A percentile compares a stretch with the other conserved stretches of the same genome.
Conservation (phyloP, 148 eudicot genomes). For the Limonium bicolor region DNA sequence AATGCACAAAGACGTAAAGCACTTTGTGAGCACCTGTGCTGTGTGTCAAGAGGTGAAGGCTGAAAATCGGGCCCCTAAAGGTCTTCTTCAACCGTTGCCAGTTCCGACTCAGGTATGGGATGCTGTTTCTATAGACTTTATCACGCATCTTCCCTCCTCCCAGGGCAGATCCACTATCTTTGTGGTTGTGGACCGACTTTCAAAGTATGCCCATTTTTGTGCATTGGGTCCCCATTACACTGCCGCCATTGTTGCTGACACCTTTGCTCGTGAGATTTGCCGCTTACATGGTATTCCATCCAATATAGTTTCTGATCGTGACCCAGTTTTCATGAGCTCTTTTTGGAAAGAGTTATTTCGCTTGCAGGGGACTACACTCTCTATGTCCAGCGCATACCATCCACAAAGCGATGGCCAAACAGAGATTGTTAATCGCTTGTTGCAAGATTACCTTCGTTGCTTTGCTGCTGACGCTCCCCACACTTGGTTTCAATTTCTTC, state of each 20-base stretch:
- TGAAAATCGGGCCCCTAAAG: neutral
- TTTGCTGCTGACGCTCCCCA: neutral
- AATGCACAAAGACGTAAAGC: neutral
- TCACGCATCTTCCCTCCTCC: neutral
- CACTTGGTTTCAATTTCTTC: neutral
- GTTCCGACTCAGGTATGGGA: neutral
- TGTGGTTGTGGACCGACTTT: neutral
- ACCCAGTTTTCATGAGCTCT: neutral
- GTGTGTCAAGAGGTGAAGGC: neutral
- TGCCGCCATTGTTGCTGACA: neutral
- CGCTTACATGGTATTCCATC: neutral
- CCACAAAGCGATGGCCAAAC: conserved; percentile 1
- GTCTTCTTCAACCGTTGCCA: neutral
- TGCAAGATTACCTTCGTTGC: neutral
- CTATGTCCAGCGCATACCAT: neutral
- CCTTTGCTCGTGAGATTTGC: neutral
- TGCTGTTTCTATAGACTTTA: neutral
- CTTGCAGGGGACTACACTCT: neutral
- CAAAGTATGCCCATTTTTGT: neutral
- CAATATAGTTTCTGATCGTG: neutral
- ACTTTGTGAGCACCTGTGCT: neutral
- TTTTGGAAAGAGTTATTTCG: neutral
- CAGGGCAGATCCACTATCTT: neutral
- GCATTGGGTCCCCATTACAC: neutral
- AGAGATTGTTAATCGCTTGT: neutral